phyloP scores from a whole-genome alignment of 2,329 filamentous ascomycete species.

The Cladosporium sp. region DNA sequence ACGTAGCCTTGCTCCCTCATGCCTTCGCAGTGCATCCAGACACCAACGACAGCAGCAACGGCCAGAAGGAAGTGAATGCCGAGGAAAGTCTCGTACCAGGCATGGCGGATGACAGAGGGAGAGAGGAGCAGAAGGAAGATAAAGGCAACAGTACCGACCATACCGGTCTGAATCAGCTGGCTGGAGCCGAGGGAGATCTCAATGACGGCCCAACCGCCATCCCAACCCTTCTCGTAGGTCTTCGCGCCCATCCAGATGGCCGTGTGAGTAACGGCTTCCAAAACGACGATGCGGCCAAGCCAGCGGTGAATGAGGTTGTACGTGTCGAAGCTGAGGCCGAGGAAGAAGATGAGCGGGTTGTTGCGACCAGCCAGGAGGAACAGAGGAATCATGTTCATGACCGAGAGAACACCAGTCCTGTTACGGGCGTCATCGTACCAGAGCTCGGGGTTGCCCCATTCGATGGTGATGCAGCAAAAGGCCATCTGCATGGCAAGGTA shows the following conservation, averaged over 20 bases:
- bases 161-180: conserved; percentile 57
- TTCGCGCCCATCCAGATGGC: conserved; percentile 56
- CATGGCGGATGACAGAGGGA: conserved; percentile 66
- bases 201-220: conserved; percentile 49
- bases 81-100: conserved; percentile 77
- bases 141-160: conserved; percentile 59
- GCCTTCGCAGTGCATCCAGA: conserved; percentile 62
- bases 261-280: conserved; percentile 65
- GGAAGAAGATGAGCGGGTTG: conserved; percentile 69
- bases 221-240: conserved; percentile 32
- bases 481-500: conserved; percentile 48
- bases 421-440: conserved; percentile 63
- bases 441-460: conserved; percentile 59
- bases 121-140: conserved; percentile 64
- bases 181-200: conserved; percentile 36
- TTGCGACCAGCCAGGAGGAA: conserved; percentile 72
- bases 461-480: conserved; percentile 51
- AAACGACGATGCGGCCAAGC: conserved; percentile 70
- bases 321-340: conserved; percentile 74
- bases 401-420: conserved; percentile 64
- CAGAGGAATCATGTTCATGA: conserved; percentile 74
- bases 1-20: conserved; percentile 58
- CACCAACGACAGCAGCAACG: conserved; percentile 54
- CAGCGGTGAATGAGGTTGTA: conserved; percentile 80
- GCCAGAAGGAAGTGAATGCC: conserved; percentile 65